Evolutionary conservation across 108 stramenopile genomes (phyloP).

Genomic region (Mayamaea pseudoterrestris): DNA sequence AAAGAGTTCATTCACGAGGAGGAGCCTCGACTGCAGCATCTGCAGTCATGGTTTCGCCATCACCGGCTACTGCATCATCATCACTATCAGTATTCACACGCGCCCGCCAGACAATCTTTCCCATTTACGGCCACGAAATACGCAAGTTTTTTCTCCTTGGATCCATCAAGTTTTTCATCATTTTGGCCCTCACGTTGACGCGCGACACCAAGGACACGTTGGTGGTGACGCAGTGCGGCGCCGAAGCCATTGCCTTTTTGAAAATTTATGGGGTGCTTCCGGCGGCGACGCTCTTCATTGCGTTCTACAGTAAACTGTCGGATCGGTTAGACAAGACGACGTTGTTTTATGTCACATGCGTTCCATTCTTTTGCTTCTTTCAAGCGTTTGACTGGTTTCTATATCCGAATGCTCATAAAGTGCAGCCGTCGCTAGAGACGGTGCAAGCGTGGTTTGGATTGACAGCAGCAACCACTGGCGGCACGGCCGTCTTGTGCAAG

Average conservation of each 20-base stretch:
- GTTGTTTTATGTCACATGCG: constrained; percentile 82
- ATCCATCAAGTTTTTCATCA: constrained; percentile 90
- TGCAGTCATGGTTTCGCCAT: too few relatives aligned
- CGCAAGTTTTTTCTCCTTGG: constrained; percentile 84
- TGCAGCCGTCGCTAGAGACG: constrained; percentile 63
- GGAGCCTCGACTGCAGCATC: too few relatives aligned
- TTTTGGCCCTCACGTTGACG: constrained; percentile 88
- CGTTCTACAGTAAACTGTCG: constrained; percentile 83
- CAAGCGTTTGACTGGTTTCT: constrained; percentile 71
- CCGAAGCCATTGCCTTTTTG: constrained; percentile 91
- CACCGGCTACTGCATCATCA: too few relatives aligned
- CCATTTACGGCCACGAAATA: constrained; percentile 46
- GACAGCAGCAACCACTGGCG: constrained; percentile 29
- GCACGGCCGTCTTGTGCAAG: constrained; percentile 61
- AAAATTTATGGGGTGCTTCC: constrained; percentile 87
- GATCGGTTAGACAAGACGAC: constrained; percentile 63
- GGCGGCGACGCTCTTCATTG: constrained; percentile 71
- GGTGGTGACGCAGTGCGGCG: constrained; percentile 92
- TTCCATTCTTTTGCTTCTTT: constrained; percentile 92
- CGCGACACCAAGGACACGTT: constrained; percentile 94
- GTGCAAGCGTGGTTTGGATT: constrained; percentile 33
- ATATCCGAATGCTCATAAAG: constrained; percentile 59
- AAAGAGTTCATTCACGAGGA: too few relatives aligned
- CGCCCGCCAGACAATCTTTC: constrained; percentile 8
- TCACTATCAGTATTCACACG: too few relatives aligned